These are phyloP conservation scores for Umbilicaria muhlenbergii DNA, from an alignment of 495 filamentous ascomycete genomes.

Conservation along the genomic window DNA sequence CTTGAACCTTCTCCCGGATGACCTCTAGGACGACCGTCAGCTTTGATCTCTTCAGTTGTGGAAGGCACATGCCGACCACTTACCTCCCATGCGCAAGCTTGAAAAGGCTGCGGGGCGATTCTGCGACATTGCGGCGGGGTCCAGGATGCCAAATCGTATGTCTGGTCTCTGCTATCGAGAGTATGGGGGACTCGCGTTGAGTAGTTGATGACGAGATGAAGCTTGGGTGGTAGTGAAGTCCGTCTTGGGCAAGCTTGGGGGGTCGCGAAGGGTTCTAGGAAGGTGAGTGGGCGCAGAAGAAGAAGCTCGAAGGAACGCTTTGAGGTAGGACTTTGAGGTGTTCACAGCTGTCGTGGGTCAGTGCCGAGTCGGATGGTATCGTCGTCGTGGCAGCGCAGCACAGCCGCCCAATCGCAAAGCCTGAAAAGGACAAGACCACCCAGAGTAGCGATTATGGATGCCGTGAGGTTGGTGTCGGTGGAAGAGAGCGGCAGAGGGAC, in stretches of 20 bases:
- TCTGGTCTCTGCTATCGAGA: slow-evolving; percentile 17
- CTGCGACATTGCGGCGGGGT: slow-evolving; percentile 44
- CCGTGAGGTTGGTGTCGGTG: no score
- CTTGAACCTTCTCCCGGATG: slow-evolving; percentile 96
- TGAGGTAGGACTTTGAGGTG: not conserved
- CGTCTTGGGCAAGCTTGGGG: slow-evolving; percentile 33
- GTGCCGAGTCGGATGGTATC: not conserved
- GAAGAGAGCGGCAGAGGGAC: no score
- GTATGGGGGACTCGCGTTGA: slow-evolving; percentile 32
- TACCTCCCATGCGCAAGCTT: slow-evolving; percentile 71
- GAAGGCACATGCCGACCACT: slow-evolving; percentile 18
- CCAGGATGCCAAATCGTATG: slow-evolving; percentile 1
- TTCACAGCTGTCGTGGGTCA: not conserved
- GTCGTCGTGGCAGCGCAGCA: not conserved
- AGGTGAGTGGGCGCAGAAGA: not conserved
- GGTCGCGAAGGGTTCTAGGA: slow-evolving; percentile 2
- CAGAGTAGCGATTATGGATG: no score
- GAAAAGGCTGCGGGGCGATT: slow-evolving; percentile 62
- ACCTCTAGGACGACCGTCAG: slow-evolving; percentile 50
- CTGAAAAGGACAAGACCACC: no score
- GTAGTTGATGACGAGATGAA: slow-evolving; percentile 26
- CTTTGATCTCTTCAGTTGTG: slow-evolving; percentile 7
- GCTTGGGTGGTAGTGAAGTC: slow-evolving; percentile 25
- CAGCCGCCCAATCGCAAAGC: no score
- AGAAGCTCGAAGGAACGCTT: not conserved